Evolutionary conservation across 352 stramenopile genomes (phyloP).

Genomic region (Phytophthora nicotianae): DNA sequence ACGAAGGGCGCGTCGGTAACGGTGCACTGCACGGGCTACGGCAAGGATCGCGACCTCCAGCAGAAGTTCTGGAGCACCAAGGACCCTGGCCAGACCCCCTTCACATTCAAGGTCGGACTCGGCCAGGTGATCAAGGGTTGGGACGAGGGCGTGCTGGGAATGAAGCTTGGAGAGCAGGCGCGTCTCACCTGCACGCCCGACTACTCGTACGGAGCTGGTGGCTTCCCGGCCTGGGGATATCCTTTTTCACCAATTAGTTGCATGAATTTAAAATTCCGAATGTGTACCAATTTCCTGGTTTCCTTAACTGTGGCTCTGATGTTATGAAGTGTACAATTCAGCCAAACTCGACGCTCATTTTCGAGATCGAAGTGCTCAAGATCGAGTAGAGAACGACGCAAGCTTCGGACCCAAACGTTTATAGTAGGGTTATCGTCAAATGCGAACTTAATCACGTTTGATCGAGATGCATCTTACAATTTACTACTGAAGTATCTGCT

Average conservation of each 20-base stretch:
- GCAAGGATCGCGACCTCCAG: constrained; percentile 66
- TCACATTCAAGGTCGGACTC: constrained; percentile 93
- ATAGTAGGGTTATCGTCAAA: no score
- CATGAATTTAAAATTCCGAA: constrained; percentile 12
- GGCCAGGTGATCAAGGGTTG: constrained; percentile 96
- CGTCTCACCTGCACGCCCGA: constrained; percentile 93
- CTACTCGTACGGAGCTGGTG: constrained; percentile 94
- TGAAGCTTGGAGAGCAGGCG: constrained; percentile 91
- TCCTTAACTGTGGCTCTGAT: constrained; percentile 44
- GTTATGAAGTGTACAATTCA: constrained; percentile 77
- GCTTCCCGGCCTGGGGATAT: constrained; percentile 95
- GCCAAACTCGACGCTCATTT: constrained; percentile 91
- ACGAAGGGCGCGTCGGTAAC: constrained; percentile 70
- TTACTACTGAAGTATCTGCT: no score
- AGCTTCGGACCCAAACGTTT: no score
- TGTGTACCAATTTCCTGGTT: constrained; percentile 2
- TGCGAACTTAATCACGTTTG: no score
- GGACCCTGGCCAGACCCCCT: constrained; percentile 94
- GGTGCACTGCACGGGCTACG: constrained; percentile 85
- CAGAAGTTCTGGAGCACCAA: constrained; percentile 97
- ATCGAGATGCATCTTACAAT: no score
- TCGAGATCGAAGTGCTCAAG: constrained; percentile 93
- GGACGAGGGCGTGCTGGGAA: constrained; percentile 91
- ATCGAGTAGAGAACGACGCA: constrained; percentile 53
- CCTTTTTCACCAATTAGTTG: constrained; percentile 37